These are phyloP conservation scores for Fraxinus dipetala DNA, from an alignment of 305 asterid genomes.

Conservation along the genomic window DNA sequence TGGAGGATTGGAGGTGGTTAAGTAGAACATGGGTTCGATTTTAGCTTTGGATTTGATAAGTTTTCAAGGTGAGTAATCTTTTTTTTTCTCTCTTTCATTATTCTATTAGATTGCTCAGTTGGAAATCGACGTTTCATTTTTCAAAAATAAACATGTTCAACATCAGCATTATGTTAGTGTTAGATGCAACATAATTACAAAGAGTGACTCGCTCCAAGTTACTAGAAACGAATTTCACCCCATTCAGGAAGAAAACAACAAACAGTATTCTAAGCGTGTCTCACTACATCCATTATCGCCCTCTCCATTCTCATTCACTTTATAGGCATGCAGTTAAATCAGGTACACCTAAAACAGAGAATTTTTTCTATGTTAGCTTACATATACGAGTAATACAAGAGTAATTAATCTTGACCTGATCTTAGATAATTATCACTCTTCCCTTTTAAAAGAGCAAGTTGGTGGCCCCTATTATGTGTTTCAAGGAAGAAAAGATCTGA, in stretches of 20 bases:
- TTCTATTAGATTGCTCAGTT: not conserved
- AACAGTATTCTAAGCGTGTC: not conserved
- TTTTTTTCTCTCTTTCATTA: not conserved
- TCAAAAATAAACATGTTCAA: not conserved
- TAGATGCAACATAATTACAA: not conserved
- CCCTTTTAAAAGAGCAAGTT: not conserved
- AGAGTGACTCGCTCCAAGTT: not conserved
- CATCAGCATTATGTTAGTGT: not conserved
- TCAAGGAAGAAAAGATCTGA: not conserved
- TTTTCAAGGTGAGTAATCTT: not conserved
- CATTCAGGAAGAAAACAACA: not conserved
- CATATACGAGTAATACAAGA: not conserved
- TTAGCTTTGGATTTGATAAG: not conserved
- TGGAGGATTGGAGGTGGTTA: not conserved
- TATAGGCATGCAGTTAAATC: not conserved
- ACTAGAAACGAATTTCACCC: not conserved
- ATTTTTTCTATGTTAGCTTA: not conserved
- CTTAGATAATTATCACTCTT: not conserved
- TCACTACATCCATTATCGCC: not conserved
- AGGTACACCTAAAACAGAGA: not conserved
- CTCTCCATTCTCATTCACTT: not conserved
- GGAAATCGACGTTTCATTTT: not conserved
- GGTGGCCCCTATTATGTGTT: not conserved
- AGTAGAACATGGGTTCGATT: not conserved
- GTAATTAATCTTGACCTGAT: not conserved